These are phyloP conservation scores for Apiotrichum gracile DNA, from an alignment of 1,284 basidiomycete species.

Conservation along the genomic window DNA sequence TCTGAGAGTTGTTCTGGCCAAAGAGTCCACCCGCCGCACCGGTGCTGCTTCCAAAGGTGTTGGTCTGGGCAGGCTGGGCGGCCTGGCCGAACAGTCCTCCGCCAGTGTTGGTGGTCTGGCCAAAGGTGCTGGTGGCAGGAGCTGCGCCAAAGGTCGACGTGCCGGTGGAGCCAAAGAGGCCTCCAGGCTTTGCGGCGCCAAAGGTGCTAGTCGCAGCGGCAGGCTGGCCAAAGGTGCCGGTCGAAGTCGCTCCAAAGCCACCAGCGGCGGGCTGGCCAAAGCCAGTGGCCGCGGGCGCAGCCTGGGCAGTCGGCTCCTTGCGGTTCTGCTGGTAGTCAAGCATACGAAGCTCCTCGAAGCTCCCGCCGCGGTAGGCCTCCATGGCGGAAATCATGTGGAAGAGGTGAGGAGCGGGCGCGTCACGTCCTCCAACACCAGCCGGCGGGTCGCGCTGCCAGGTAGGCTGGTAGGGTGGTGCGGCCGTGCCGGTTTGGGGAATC, in stretches of 20 bases:
- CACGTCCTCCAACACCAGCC: neutral
- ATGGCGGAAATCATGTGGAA: slow-evolving; percentile 45
- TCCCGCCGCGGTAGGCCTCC: slow-evolving; percentile 37
- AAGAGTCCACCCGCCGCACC: slow-evolving; percentile 34
- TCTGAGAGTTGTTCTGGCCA: slow-evolving; percentile 38
- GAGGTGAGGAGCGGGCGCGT: slow-evolving; percentile 22
- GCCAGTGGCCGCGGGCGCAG: slow-evolving; percentile 27
- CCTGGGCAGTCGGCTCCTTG: slow-evolving; percentile 44
- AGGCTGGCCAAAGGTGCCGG: slow-evolving; percentile 12
- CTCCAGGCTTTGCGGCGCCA: slow-evolving; percentile 24
- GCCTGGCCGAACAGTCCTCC: slow-evolving; percentile 39
- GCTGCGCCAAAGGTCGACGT: neutral
- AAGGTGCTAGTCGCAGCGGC: slow-evolving; percentile 29
- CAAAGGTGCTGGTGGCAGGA: slow-evolving; percentile 24
- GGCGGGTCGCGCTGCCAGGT: slow-evolving; percentile 43
- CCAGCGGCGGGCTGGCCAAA: slow-evolving; percentile 47
- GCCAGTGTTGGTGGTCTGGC: slow-evolving; percentile 37
- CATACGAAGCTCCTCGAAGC: slow-evolving; percentile 47
- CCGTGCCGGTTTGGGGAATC: slow-evolving; percentile 34
- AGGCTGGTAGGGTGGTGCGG: slow-evolving; percentile 34
- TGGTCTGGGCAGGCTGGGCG: neutral
- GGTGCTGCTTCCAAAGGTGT: slow-evolving; percentile 37
- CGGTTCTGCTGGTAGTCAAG: slow-evolving; percentile 56
- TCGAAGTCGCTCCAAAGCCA: slow-evolving; percentile 48
- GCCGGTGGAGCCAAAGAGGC: slow-evolving; percentile 34